Evolutionary conservation across 148 eudicot species (phyloP).

Genomic region (Diospyros lotus): DNA sequence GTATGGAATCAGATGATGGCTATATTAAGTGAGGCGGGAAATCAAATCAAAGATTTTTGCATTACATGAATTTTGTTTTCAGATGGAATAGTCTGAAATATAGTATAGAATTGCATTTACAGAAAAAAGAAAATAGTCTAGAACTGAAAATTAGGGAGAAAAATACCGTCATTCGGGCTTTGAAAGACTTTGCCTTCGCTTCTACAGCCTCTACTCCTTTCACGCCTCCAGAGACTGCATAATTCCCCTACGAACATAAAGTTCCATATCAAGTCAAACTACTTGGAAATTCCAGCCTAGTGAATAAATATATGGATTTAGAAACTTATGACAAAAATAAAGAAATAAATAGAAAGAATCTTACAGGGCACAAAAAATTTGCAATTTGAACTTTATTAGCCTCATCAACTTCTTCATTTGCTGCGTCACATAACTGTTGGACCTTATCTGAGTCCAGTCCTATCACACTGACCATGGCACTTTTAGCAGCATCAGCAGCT

Average conservation of each 20-base stretch:
- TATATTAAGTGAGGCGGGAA: no score
- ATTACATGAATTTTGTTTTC: no score
- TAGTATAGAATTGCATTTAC: no score
- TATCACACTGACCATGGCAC: slow-evolving; percentile 85
- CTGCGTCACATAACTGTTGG: slow-evolving; percentile 81
- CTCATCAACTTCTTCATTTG: slow-evolving; percentile 82
- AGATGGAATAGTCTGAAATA: no score
- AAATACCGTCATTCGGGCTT: slow-evolving; percentile 97
- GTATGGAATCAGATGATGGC: not conserved
- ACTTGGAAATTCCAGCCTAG: not conserved
- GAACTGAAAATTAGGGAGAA: slow-evolving; percentile 9
- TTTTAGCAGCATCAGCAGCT: slow-evolving; percentile 83
- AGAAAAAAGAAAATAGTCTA: not conserved
- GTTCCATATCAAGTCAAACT: not conserved
- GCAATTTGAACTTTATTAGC: slow-evolving; percentile 79
- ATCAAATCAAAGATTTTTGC: no score
- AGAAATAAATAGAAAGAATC: not conserved
- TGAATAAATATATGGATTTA: not conserved
- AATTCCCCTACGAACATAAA: slow-evolving; percentile 59
- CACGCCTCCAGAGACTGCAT: slow-evolving; percentile 93
- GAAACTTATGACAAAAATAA: no score
- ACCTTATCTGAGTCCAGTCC: slow-evolving; percentile 85
- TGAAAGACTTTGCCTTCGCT: slow-evolving; percentile 94
- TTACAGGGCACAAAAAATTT: slow-evolving; percentile 77
- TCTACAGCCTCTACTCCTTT: slow-evolving; percentile 93